A percentile compares a stretch with the other conserved stretches of the same genome.
These are phyloP conservation scores for Colletotrichum sojae DNA, from an alignment of 2,329 filamentous ascomycete species.

Conservation along the genomic window DNA sequence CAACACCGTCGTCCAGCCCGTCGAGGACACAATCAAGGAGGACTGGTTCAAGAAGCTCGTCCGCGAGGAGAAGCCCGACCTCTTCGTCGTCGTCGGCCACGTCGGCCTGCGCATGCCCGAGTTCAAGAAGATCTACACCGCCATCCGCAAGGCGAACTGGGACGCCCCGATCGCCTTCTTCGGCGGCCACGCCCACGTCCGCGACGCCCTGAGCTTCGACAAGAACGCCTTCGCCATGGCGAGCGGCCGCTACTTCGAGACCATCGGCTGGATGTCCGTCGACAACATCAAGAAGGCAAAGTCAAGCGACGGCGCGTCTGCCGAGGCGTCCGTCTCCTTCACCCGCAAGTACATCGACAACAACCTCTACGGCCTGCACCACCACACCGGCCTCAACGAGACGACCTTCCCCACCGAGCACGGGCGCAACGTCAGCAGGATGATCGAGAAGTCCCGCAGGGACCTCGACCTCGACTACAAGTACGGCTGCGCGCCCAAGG, in stretches of 20 bases:
- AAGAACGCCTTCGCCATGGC: conserved; percentile 83
- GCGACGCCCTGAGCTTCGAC: conserved; percentile 87
- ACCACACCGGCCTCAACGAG: conserved; percentile 82
- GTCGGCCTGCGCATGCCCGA: conserved; percentile 86
- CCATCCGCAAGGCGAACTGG: conserved; percentile 82
- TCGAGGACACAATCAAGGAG: conserved; percentile 85
- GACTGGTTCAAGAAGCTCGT: conserved; percentile 92
- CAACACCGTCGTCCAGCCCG: conserved; percentile 87
- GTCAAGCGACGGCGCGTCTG: conserved; percentile 48
- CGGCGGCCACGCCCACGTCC: conserved; percentile 90
- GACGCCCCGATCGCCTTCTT: conserved; percentile 92
- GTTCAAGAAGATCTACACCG: conserved; percentile 82
- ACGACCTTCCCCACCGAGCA: conserved; percentile 82
- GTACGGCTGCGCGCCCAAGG: conserved; percentile 86
- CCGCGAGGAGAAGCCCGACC: conserved; percentile 85
- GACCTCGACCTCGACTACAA: conserved; percentile 79
- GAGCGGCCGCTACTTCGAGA: conserved; percentile 94
- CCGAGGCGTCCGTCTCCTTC: conserved; percentile 68
- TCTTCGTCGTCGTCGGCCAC: conserved; percentile 91
- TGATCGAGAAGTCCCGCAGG: conserved; percentile 79
- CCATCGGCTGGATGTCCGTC: conserved; percentile 93
- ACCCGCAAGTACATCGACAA: conserved; percentile 92
- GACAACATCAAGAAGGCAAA: conserved; percentile 73
- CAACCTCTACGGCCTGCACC: conserved; percentile 86
- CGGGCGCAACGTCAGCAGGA: conserved; percentile 78